Evolutionary conservation across 2,329 filamentous ascomycete species (phyloP).

Genomic region (Colletotrichum neosansevieriae): DNA sequence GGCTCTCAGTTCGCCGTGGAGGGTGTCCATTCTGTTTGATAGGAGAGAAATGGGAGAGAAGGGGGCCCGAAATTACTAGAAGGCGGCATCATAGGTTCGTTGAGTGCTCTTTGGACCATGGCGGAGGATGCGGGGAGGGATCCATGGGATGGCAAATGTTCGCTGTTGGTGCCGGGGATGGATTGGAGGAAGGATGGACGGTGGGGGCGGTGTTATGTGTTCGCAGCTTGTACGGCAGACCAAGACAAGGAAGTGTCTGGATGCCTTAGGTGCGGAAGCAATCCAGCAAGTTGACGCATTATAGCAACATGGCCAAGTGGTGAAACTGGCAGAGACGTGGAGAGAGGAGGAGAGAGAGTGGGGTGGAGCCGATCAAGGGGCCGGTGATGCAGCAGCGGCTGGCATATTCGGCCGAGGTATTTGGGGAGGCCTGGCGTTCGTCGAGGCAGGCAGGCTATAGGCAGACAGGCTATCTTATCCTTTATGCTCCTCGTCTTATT

Average conservation of each 20-base stretch:
- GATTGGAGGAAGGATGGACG: background rate
- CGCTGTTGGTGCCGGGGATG: background rate
- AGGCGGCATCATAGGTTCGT: constrained; percentile 16
- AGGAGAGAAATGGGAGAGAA: background rate
- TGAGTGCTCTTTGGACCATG: constrained; percentile 1
- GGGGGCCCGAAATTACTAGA: background rate
- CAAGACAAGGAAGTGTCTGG: background rate
- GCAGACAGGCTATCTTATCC: no score
- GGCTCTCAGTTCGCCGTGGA: constrained; percentile 27
- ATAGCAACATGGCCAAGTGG: no score
- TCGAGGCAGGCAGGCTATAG: no score
- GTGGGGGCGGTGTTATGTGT: background rate
- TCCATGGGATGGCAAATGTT: background rate
- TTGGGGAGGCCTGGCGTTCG: background rate
- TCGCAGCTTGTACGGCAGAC: background rate
- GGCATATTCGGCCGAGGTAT: constrained; percentile 26
- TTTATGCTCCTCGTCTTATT: background rate
- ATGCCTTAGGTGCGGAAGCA: no score
- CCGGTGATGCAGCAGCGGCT: background rate
- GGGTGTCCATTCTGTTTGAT: constrained; percentile 11
- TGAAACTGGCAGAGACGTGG: no score
- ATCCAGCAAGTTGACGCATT: no score
- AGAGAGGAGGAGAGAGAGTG: background rate
- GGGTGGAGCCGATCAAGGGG: constrained; percentile 15
- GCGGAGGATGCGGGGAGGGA: background rate